Evolutionary conservation across 2,329 filamentous ascomycete species (phyloP).

Genomic region (Coniochaeta sp.): DNA sequence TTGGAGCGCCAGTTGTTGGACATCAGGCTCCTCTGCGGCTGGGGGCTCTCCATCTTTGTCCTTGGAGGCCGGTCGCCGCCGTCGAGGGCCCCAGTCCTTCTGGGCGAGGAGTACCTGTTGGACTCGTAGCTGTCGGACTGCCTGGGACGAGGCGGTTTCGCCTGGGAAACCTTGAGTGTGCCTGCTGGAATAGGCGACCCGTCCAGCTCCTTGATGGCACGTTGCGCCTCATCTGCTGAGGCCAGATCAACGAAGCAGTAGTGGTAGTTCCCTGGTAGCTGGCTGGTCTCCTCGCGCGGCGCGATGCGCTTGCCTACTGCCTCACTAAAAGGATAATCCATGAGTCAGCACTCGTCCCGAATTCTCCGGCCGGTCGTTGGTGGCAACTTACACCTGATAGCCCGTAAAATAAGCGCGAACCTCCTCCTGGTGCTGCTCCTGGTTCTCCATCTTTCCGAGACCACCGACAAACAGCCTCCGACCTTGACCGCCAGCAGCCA

Average conservation of each 20-base stretch:
- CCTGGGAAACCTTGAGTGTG: slow-evolving; percentile 9
- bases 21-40: neutral
- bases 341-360: slow-evolving; percentile 4
- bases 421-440: slow-evolving; percentile 36
- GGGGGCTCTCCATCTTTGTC: neutral
- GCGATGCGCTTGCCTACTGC: slow-evolving; percentile 46
- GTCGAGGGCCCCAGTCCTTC: neutral
- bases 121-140: neutral
- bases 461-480: slow-evolving; percentile 43
- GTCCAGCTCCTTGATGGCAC: slow-evolving; percentile 37
- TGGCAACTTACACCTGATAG: slow-evolving; percentile 30
- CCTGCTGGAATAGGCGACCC: slow-evolving; percentile 15
- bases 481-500: slow-evolving; percentile 20
- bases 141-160: slow-evolving; percentile 1
- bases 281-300: slow-evolving; percentile 45
- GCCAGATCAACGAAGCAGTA: slow-evolving; percentile 61
- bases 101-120: neutral
- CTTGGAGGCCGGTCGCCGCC: neutral
- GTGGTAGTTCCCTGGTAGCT: slow-evolving; percentile 47
- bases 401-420: slow-evolving; percentile 37
- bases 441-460: slow-evolving; percentile 38
- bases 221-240: slow-evolving; percentile 43
- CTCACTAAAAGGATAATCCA: slow-evolving; percentile 11
- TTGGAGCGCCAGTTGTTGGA: slow-evolving; percentile 3
- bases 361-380: no score